Evolutionary conservation across 2,329 filamentous ascomycete species (phyloP).

Genomic region (Cercospora canescens): DNA sequence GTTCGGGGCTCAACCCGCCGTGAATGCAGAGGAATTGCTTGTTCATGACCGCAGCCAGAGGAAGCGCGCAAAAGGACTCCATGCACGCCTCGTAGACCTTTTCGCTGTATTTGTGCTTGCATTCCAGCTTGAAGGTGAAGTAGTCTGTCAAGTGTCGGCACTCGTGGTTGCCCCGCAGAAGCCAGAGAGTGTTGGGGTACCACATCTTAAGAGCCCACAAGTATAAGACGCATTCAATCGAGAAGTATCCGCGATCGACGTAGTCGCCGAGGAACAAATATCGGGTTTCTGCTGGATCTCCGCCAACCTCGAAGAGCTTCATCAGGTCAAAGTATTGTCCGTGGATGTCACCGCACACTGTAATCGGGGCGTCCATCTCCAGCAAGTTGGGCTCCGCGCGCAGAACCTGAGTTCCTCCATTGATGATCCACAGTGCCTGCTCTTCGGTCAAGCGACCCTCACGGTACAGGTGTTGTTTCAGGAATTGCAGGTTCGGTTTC

Average conservation of each 20-base stretch:
- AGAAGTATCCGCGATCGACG: conserved; percentile 97
- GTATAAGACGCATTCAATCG: conserved; percentile 98
- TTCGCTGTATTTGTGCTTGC: conserved; percentile 99
- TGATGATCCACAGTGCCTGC: conserved; percentile 94
- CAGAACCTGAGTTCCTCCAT: conserved; percentile 81
- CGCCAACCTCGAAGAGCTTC: conserved; percentile 98
- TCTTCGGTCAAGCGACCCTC: conserved; percentile 96
- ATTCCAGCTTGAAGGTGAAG: conserved; percentile 99
- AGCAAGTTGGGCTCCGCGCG: conserved; percentile 90
- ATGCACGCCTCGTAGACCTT: conserved; percentile 95
- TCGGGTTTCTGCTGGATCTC: conserved; percentile 91
- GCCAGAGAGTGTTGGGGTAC: conserved; percentile 96
- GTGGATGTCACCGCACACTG: conserved; percentile 96
- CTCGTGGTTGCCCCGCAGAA: conserved; percentile 96
- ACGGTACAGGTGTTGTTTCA: conserved; percentile 98
- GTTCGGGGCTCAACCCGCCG: conserved; percentile 89
- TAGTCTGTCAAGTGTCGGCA: conserved; percentile 99
- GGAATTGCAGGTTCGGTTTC: conserved; percentile 89
- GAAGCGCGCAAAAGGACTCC: conserved; percentile 94
- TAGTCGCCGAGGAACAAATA: conserved; percentile 98
- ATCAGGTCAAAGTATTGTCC: conserved; percentile 99
- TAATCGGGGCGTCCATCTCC: conserved; percentile 99
- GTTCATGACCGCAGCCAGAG: conserved; percentile 97
- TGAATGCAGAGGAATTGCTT: conserved; percentile 99
- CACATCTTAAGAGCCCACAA: conserved; percentile 98